Percentiles rank a stretch among this genome's conserved stretches.
Evolutionary conservation across 1,284 basidiomycete species (phyloP).

Genomic region (Vanrija humicola): DNA sequence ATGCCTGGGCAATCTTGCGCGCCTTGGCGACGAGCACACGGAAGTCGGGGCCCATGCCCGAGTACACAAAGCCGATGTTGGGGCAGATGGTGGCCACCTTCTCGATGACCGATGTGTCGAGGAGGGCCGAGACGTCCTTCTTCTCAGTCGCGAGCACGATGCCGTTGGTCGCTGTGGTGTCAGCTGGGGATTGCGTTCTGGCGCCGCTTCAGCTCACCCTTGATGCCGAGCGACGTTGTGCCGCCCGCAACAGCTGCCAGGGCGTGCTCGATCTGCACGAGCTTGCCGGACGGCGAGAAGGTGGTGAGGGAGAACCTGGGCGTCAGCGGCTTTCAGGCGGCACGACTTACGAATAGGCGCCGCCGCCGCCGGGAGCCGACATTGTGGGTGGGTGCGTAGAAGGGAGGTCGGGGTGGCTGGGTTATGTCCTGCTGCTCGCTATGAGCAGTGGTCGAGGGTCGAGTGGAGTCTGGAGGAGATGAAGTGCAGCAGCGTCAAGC

Average conservation of each 20-base stretch:
- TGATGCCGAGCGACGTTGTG: conserved; percentile 96
- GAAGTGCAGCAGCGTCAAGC: too few species aligned
- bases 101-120: conserved; percentile 96
- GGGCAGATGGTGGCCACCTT: conserved; percentile 96
- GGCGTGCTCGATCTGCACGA: conserved; percentile 99
- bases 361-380: conserved; percentile 48
- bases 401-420: neutral
- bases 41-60: conserved; percentile 99
- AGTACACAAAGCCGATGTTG: conserved; percentile 98
- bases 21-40: conserved; percentile 89
- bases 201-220: conserved; percentile 59
- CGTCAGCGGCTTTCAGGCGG: neutral
- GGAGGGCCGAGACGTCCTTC: conserved; percentile 93
- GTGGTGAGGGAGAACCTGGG: conserved; percentile 94
- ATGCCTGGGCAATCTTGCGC: conserved; percentile 94
- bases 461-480: too few species aligned
- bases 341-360: conserved; percentile 48
- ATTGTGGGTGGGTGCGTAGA: conserved; percentile 22
- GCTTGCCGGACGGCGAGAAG: conserved; percentile 97
- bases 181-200: neutral
- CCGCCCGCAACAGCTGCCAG: conserved; percentile 95
- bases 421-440: too few species aligned
- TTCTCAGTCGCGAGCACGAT: conserved; percentile 99
- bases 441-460: too few species aligned
- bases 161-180: conserved; percentile 79